These are phyloP conservation scores for Magnaporthiopsis poae DNA, from an alignment of 2,329 filamentous ascomycete genomes.

Conservation along the genomic window DNA sequence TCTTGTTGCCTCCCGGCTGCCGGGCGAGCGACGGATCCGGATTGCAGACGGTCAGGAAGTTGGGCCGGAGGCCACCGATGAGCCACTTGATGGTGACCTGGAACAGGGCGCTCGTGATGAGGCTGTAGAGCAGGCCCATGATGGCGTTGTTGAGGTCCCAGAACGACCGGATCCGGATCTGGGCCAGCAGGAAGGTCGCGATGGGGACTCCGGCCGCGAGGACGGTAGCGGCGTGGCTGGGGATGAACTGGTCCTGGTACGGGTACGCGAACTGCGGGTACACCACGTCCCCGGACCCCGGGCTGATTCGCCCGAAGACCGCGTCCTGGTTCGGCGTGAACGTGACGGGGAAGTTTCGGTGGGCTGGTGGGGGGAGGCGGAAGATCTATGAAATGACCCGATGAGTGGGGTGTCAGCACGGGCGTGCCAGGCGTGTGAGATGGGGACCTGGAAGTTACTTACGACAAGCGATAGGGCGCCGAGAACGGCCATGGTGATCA, in stretches of 20 bases:
- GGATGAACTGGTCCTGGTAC: slow-evolving; percentile 58
- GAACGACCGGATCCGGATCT: slow-evolving; percentile 58
- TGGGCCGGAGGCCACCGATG: slow-evolving; percentile 62
- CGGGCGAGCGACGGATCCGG: slow-evolving; percentile 40
- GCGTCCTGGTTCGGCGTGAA: slow-evolving; percentile 38
- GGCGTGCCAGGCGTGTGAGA: background rate
- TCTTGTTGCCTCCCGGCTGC: slow-evolving; percentile 25
- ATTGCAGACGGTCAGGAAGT: slow-evolving; percentile 61
- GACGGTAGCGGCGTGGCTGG: slow-evolving; percentile 60
- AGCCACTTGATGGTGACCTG: slow-evolving; percentile 69
- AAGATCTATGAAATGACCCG: slow-evolving; percentile 38
- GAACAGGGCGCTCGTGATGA: slow-evolving; percentile 62
- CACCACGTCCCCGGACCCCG: slow-evolving; percentile 52
- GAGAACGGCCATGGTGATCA: slow-evolving; percentile 57
- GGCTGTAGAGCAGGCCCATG: slow-evolving; percentile 58
- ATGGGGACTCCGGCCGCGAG: slow-evolving; percentile 56
- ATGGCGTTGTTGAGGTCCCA: slow-evolving; percentile 64
- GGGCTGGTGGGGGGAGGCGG: slow-evolving; percentile 53
- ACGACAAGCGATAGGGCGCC: slow-evolving; percentile 59
- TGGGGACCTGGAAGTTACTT: slow-evolving; percentile 20
- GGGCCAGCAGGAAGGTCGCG: slow-evolving; percentile 51
- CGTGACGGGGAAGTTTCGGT: slow-evolving; percentile 58
- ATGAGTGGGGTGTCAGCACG: background rate
- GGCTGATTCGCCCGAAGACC: background rate
- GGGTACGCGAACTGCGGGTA: slow-evolving; percentile 64